These are phyloP conservation scores for Yamadazyma spencermartinsiae DNA, from an alignment of 1,139 yeast species.

Conservation along the genomic window DNA sequence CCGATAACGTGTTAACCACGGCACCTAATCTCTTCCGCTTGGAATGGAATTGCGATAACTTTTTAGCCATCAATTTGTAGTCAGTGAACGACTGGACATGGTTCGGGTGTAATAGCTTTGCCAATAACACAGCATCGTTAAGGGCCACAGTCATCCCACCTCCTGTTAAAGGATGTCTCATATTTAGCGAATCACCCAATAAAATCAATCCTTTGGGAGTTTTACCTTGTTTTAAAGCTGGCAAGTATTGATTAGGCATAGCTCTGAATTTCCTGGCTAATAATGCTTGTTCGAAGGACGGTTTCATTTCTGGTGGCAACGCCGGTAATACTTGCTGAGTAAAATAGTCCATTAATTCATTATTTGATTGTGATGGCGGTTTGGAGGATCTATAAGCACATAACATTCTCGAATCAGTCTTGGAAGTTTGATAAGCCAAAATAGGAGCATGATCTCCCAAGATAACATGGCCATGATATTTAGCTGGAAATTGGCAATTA, in stretches of 20 bases:
- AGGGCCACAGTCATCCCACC: slow-evolving; percentile 99
- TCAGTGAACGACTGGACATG: slow-evolving; percentile 61
- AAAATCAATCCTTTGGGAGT: slow-evolving; percentile 75
- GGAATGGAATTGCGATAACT: slow-evolving; percentile 66
- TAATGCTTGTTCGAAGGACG: slow-evolving; percentile 58
- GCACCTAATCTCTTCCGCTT: slow-evolving; percentile 77
- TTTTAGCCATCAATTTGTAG: slow-evolving; percentile 52
- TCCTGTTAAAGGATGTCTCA: slow-evolving; percentile 98
- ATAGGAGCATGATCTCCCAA: slow-evolving; percentile 87
- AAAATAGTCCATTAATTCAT: slow-evolving; percentile 64
- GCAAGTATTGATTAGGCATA: slow-evolving; percentile 93
- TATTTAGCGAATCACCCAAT: slow-evolving; percentile 91
- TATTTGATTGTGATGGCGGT: slow-evolving; percentile 65
- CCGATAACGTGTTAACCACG: slow-evolving; percentile 85
- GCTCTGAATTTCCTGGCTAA: slow-evolving; percentile 58
- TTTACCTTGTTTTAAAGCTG: slow-evolving; percentile 65
- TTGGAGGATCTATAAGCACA: slow-evolving; percentile 81
- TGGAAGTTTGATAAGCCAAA: slow-evolving; percentile 81
- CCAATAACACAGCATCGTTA: slow-evolving; percentile 75
- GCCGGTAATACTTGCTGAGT: slow-evolving; percentile 59
- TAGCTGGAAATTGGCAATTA: slow-evolving; percentile 70
- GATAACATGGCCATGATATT: slow-evolving; percentile 85
- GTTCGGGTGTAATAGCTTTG: slow-evolving; percentile 58
- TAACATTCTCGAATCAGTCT: slow-evolving; percentile 79
- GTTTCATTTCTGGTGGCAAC: slow-evolving; percentile 63